Evolutionary conservation across 768 basidiomycete genomes (phyloP).

Genomic region (Leccinum truebloodii): DNA sequence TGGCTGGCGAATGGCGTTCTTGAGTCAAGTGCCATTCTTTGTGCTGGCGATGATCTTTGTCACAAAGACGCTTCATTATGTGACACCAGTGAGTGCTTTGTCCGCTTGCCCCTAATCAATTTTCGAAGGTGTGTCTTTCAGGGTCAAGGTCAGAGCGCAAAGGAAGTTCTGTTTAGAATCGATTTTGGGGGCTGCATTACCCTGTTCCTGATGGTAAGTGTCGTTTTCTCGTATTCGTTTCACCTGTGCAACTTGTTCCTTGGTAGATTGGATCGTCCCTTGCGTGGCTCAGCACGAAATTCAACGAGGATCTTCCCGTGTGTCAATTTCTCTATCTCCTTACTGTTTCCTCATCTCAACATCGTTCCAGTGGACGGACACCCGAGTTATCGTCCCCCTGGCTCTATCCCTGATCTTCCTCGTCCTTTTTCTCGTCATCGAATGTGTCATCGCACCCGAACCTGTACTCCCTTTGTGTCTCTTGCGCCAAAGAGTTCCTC

Average conservation of each 20-base stretch:
- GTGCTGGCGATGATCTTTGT: constrained; percentile 44
- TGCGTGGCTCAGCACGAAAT: constrained; percentile 68
- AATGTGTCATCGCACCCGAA: constrained; percentile 62
- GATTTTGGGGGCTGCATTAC: constrained; percentile 72
- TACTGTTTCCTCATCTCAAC: constrained; percentile 1
- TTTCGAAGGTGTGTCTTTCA: constrained; percentile 25
- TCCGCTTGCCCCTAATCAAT: not conserved
- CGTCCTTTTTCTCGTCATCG: constrained; percentile 57
- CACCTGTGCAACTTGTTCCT: not conserved
- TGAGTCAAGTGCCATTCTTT: constrained; percentile 70
- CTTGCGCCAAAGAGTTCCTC: constrained; percentile 64
- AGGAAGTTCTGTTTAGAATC: constrained; percentile 72
- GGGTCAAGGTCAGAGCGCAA: constrained; percentile 65
- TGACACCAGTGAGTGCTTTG: constrained; percentile 53
- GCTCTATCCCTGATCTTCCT: constrained; percentile 44
- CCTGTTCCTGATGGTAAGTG: constrained; percentile 56
- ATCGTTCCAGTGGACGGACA: constrained; percentile 51
- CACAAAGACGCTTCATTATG: constrained; percentile 61
- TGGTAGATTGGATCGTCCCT: constrained; percentile 58
- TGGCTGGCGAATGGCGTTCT: constrained; percentile 72
- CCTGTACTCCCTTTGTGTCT: constrained; percentile 70
- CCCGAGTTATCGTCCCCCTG: constrained; percentile 51
- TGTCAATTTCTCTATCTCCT: constrained; percentile 11
- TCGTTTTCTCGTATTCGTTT: not conserved
- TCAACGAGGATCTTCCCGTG: constrained; percentile 65